Evolutionary conservation across 176 grass and related monocot species (phyloP), one percentile per base, ranked within the genome.

Genomic region (Rhynchospora tenuis): DNA sequence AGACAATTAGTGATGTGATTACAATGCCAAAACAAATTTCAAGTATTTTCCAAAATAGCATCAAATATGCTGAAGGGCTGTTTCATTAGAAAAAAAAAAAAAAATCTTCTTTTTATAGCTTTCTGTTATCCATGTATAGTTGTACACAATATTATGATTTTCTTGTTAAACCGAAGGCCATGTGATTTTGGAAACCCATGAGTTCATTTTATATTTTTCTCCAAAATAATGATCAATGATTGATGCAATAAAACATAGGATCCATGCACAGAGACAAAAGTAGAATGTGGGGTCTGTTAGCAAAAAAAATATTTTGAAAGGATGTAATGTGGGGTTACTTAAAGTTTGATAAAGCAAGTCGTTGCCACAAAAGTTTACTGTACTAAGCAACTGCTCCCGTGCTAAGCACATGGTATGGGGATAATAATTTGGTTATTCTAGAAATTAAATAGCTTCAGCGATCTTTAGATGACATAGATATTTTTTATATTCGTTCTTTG

Each of bases 231-330:
- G 26, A 9, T 31, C 73, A 77, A 77, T 77, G 47, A 76, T 76
- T 77, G 73, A 77, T 33, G 50, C 48, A 77, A 55, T 55, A 56
- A 77, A 77, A 56, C 73, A 56, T 31, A 77, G 73, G 73, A 77
- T 56, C 51, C 24, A 77, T 56, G 48, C 50, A 31, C 73, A 77
- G 48, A 77, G 50, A 77, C 73, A 77, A 55, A 56, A 77, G 73
- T 16, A 28, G 7, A 77, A 77, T 54, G 73, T 74, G 50, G 73
- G 73, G 48, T 31, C 73, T 19, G 7, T 56, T 56, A 77, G 50
- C 73, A 77, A 17, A 7, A 31, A 24, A 11, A 33, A 54, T 28
- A 51, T 17, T 54, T 45, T 45, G 45, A 46, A 45, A 70, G 16
- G 66, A 70, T 33, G 64, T 68, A 7, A 69, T 75, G 72, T 75